phyloP scores from a whole-genome alignment of 371 early-diverging fungal species.

The Saksenaea vasiformis region DNA sequence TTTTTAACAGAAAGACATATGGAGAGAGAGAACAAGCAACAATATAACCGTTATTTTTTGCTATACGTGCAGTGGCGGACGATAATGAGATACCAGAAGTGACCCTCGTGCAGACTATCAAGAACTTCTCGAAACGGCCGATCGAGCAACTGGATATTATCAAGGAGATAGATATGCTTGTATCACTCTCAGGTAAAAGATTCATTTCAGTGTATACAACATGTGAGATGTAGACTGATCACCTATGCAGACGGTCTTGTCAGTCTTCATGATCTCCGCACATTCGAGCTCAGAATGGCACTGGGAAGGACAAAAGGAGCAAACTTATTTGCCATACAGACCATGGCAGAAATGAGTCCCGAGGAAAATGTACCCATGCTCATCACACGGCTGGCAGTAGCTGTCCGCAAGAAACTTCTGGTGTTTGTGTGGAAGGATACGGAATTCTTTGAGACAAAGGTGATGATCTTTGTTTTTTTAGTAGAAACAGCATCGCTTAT shows the following conservation, averaged over 20 bases:
- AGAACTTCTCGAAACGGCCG: conserved; percentile 69
- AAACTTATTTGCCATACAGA: conserved; percentile 72
- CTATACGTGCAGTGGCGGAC: conserved; percentile 38
- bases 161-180: conserved; percentile 76
- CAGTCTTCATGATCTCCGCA: conserved; percentile 74
- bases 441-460: conserved; percentile 66
- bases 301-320: conserved; percentile 76
- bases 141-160: conserved; percentile 80
- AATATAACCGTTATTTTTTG: neutral
- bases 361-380: conserved; percentile 70
- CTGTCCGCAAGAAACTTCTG: conserved; percentile 67
- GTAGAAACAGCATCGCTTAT: neutral
- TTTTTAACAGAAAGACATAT: neutral
- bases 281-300: conserved; percentile 68
- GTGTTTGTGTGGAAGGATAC: conserved; percentile 83
- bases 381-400: conserved; percentile 76
- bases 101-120: conserved; percentile 65
- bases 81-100: conserved; percentile 56
- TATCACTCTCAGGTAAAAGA: conserved; percentile 65
- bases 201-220: neutral
- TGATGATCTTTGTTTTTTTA: conserved; percentile 4
- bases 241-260: conserved; percentile 62
- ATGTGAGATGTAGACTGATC: neutral
- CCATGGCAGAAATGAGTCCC: conserved; percentile 64
- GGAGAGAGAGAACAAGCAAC: neutral